Base-by-base conservation (phyloP, 768 basidiomycete species). In the Boletus insuetus region DNA sequence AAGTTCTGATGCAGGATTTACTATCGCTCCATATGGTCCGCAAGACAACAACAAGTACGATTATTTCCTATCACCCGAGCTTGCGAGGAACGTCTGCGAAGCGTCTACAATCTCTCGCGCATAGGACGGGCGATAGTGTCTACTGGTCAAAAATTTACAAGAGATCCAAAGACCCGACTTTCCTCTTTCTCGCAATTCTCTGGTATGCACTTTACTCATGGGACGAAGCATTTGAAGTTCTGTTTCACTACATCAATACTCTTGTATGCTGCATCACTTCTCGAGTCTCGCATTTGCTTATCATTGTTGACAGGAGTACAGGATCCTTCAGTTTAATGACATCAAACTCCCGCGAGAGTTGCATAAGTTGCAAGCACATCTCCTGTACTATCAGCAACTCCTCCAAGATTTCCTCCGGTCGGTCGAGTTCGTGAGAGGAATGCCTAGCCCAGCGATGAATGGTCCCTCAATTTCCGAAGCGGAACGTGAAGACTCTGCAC, bases 121-220 rank as follows among this genome's bases (percentile, higher is more conserved):
- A 60, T 31, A 57, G 66, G 53, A 64, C 65, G 13, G 62, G 64
- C 4, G 58, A 73, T 20, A 70, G 73, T 24, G 62, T 75, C 14
- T 75, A 75, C 51, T 74, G 74, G 74, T 62, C 61, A 1, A 64
- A 69, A 1, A 65, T 71, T 20, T 74, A 71, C 45, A 24, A 48
- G 14, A 50, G 53, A 47, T 65, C 63, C 19, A 65, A 53, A 26
- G 74, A 75, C 32, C 65, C 72, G 1, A 73, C 71, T 0, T 70
- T 74, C 39, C 49, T 69, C 41, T 60, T 73, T 19, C 64, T 74
- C 29, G 73, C 77, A 26, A 69, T 79, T 17, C 64, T 84, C 34
- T 85, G 83, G 84, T 82, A 83, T 52, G 77, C 80, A 3, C 65
- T 84, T 9, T 85, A 85, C 57, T 75, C 80, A 2, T 85, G 84